Evolutionary conservation across 2,329 filamentous ascomycete species (phyloP).

Genomic region (Fusarium pseudocircinatum): DNA sequence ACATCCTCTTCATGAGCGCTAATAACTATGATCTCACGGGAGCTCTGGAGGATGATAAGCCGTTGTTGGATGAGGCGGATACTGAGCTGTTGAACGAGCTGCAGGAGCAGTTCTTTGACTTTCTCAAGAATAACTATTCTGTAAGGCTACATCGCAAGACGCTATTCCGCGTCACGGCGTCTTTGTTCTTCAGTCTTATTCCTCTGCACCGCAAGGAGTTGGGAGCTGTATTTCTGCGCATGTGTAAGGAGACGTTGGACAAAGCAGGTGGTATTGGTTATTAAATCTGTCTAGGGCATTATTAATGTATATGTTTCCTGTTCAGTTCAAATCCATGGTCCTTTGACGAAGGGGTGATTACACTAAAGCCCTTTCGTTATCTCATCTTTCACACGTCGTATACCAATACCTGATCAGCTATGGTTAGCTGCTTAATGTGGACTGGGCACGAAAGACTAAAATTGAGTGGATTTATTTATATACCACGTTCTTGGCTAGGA

Average conservation of each 20-base stretch:
- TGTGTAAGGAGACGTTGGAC: not conserved
- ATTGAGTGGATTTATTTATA: no score
- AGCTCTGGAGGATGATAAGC: not conserved
- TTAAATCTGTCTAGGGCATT: fast-evolving
- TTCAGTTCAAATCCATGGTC: no score
- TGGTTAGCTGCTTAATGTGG: no score
- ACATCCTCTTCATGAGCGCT: not conserved
- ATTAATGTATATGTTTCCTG: not conserved
- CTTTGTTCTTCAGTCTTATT: not conserved
- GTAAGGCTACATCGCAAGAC: not conserved
- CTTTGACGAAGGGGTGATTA: no score
- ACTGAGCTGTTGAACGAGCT: not conserved
- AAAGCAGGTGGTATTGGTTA: not conserved
- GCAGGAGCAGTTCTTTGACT: not conserved
- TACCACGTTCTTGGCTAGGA: no score
- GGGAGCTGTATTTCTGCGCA: not conserved
- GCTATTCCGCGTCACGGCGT: not conserved
- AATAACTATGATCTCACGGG: not conserved
- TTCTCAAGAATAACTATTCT: not conserved
- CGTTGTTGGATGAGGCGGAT: not conserved
- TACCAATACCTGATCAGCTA: no score
- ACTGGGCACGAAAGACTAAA: no score
- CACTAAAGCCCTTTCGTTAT: not conserved
- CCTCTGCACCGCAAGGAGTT: not conserved
- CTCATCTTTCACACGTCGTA: no score